Evolutionary conservation across 352 stramenopile genomes (phyloP).

Genomic region (Pythium phragmiticola): DNA sequence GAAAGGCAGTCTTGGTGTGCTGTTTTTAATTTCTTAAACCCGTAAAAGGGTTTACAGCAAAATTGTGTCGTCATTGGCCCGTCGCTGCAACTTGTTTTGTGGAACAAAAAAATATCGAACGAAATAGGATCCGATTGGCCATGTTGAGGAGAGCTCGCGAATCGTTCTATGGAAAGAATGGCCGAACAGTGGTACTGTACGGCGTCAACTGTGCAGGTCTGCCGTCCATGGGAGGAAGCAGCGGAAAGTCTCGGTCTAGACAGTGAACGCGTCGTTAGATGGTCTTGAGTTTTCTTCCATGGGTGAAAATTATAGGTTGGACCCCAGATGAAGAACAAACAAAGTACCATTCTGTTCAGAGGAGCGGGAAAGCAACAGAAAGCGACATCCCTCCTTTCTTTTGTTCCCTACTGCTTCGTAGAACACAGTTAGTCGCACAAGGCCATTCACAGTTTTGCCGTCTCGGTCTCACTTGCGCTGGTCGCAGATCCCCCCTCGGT

Average conservation of each 20-base stretch:
- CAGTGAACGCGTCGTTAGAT: not conserved
- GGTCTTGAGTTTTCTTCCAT: not conserved
- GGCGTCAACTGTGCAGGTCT: not conserved
- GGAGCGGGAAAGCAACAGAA: not conserved
- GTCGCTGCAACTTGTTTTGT: slow-evolving; percentile 5
- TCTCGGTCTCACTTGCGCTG: not conserved
- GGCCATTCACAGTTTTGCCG: not conserved
- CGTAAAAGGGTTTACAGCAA: not conserved
- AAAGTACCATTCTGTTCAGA: not conserved
- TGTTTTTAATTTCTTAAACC: not conserved
- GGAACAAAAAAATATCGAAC: slow-evolving; percentile 14
- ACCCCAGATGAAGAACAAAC: not conserved
- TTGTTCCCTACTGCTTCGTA: not conserved
- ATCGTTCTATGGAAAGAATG: slow-evolving; percentile 12
- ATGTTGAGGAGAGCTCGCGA: not conserved
- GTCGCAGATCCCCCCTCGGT: not conserved
- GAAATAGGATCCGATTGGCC: slow-evolving; percentile 2
- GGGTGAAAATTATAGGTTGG: not conserved
- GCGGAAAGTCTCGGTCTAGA: not conserved
- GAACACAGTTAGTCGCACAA: not conserved
- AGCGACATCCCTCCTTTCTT: no score
- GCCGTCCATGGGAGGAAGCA: not conserved
- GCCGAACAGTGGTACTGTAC: not conserved
- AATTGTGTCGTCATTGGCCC: slow-evolving; percentile 10
- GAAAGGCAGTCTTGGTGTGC: not conserved